These are phyloP conservation scores for Tilletia walkeri DNA, from an alignment of 1,284 basidiomycete species.

Conservation along the genomic window DNA sequence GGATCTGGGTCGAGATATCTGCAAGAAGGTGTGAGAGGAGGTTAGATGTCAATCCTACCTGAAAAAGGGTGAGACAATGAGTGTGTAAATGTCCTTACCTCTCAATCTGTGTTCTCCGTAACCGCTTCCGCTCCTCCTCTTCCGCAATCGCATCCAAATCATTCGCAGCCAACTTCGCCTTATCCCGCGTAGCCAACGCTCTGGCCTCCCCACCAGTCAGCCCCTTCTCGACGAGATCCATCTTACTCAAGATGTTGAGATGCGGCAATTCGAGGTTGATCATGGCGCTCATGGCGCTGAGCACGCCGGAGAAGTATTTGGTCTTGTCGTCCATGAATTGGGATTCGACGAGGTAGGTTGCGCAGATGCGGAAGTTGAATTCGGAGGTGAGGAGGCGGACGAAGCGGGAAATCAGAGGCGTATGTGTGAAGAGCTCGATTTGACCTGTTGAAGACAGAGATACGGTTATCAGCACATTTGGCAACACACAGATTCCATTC, in stretches of 20 bases:
- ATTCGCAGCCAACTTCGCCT: background rate
- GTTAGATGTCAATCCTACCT: background rate
- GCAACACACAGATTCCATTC: background rate
- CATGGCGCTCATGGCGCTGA: constrained; percentile 98
- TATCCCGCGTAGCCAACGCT: background rate
- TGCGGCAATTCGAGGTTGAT: constrained; percentile 93
- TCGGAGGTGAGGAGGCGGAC: constrained; percentile 62
- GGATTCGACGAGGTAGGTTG: constrained; percentile 82
- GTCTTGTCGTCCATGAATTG: constrained; percentile 99
- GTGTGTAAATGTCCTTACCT: constrained; percentile 4
- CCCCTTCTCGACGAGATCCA: constrained; percentile 75
- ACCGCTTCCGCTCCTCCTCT: constrained; percentile 13
- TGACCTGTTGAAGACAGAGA: constrained; percentile 65
- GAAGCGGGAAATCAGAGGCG: constrained; percentile 88
- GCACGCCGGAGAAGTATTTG: constrained; percentile 98
- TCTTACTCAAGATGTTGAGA: constrained; percentile 98
- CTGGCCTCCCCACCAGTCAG: background rate
- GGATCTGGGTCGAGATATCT: constrained; percentile 97
- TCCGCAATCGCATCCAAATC: constrained; percentile 12
- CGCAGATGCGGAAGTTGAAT: constrained; percentile 52
- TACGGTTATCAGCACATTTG: background rate
- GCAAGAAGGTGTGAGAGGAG: constrained; percentile 19
- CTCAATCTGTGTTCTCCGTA: background rate
- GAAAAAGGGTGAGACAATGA: background rate
- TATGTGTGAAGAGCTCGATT: constrained; percentile 98